Evolutionary conservation across 805 yeast species (phyloP).

Genomic region (Sugiyamaella marilandica): DNA sequence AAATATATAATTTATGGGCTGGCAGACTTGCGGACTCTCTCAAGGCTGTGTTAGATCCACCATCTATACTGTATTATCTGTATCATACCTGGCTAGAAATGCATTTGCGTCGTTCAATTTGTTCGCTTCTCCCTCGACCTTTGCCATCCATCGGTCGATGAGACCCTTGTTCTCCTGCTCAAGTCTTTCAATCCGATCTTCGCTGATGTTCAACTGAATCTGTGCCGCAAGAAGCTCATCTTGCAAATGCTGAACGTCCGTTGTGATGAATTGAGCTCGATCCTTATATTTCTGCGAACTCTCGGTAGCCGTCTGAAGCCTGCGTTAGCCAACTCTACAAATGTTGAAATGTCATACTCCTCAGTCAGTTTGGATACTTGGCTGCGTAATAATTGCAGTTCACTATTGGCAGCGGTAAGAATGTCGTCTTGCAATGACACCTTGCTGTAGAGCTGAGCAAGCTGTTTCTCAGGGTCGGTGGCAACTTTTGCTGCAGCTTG

Average conservation of each 20-base stretch:
- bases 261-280: slow-evolving; percentile 42
- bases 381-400: not conserved
- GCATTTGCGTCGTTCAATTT: slow-evolving; percentile 45
- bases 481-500: not conserved
- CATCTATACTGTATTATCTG: not conserved
- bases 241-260: slow-evolving; percentile 53
- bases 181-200: slow-evolving; percentile 35
- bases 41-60: not conserved
- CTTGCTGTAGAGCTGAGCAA: slow-evolving; percentile 17
- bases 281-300: slow-evolving; percentile 25
- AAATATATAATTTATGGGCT: not conserved
- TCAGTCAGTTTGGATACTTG: not conserved
- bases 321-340: not conserved
- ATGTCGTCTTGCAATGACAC: slow-evolving; percentile 14
- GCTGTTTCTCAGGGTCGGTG: slow-evolving; percentile 13
- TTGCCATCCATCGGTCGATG: slow-evolving; percentile 55
- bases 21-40: not conserved
- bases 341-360: not conserved
- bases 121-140: slow-evolving; percentile 57
- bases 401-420: not conserved
- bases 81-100: slow-evolving; percentile 16
- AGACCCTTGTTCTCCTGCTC: slow-evolving; percentile 47
- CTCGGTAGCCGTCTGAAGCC: not conserved
- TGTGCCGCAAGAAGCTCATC: slow-evolving; percentile 62
- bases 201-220: slow-evolving; percentile 51